Base-by-base conservation (phyloP, 2,329 filamentous ascomycete genomes). In the Stromatinia cepivora region DNA sequence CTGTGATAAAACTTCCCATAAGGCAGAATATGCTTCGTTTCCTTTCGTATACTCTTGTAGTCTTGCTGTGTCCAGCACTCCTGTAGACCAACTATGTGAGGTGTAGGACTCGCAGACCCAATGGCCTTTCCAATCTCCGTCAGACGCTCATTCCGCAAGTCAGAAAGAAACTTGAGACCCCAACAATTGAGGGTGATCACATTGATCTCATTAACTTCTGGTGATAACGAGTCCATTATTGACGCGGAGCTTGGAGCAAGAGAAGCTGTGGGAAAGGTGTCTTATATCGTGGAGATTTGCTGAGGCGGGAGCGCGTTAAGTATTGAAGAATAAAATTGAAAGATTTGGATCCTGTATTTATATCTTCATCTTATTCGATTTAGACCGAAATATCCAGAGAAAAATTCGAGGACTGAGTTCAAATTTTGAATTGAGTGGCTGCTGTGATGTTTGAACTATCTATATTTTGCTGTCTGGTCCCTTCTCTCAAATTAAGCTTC, bases 161-260 rank as follows among this genome's bases (percentile, higher is more conserved):
- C 89, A 65, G 94, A 90, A 77, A 98, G 85, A 82, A 88, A 93
- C 77, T 96, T 94, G 71, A 98, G 88, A 65, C 95, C 95, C 94
- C 95, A 98, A 87, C 93, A 97, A 81, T 99, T 99, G 79, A 97
- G 87, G 6, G 92, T 95, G 73, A 97, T 82, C 74, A 98, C 85
- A 77, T 91, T 90, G 78, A 98, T 86, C 70, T 89, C 85, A 39
- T 39, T 53, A 4, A 64, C 48, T 54, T 69, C 36, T 22, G 20
- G 22, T 39, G 48, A 17, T 34, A 17, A n/a, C 0, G 58, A 56
- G 3, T 56, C 48, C 66, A 69, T 69, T 6, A 6, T 50, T 48
- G n/a, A 8, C 2, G 31, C 5, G 17, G 17, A 17, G 46, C 7
- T 36, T 22, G 22, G 4, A 36, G 9, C 10, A 20, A 9, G 1